A percentile compares a stretch with the other conserved stretches of the same genome.
Conservation (phyloP, 805 yeast species). For the Barnettozyma californica region DNA sequence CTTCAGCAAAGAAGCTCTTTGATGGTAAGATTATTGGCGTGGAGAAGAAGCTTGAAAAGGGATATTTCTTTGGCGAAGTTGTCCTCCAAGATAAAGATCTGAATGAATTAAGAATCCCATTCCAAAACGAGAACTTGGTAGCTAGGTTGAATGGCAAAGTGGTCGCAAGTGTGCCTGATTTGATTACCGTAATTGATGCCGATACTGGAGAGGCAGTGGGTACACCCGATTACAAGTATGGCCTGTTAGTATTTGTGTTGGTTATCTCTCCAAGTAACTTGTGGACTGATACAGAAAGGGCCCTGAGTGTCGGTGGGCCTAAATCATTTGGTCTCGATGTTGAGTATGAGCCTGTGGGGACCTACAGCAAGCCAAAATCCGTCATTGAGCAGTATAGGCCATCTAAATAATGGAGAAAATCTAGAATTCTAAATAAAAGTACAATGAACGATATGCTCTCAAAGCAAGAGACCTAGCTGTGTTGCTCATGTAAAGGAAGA, state of each 20-base stretch:
- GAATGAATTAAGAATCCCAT: constrained; percentile 28
- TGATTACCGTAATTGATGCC: constrained; percentile 37
- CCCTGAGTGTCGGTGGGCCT: constrained; percentile 39
- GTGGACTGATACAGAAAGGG: constrained; percentile 28
- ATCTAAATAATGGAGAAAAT: neutral
- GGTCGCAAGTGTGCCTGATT: constrained; percentile 42
- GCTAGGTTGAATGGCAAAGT: constrained; percentile 27
- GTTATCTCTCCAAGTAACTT: constrained; percentile 34
- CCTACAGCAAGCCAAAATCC: constrained; percentile 31
- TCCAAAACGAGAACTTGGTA: constrained; percentile 43
- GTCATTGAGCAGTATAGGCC: constrained; percentile 32
- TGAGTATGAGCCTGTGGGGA: constrained; percentile 33
- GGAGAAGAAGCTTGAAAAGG: constrained; percentile 35
- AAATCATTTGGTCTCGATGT: constrained; percentile 27
- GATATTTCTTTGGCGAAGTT: constrained; percentile 43
- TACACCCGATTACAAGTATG: constrained; percentile 43
- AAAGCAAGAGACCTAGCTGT: too few species aligned
- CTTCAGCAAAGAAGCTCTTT: constrained; percentile 27
- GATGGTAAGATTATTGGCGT: constrained; percentile 40
- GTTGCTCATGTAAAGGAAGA: too few species aligned
- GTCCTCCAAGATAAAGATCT: constrained; percentile 24
- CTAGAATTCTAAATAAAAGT: too few species aligned
- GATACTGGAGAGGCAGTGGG: constrained; percentile 44
- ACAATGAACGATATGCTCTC: too few species aligned
- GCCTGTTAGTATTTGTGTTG: constrained; percentile 38